Evolutionary conservation across 768 basidiomycete species (phyloP).

Genomic region (Boletellus ananas): DNA sequence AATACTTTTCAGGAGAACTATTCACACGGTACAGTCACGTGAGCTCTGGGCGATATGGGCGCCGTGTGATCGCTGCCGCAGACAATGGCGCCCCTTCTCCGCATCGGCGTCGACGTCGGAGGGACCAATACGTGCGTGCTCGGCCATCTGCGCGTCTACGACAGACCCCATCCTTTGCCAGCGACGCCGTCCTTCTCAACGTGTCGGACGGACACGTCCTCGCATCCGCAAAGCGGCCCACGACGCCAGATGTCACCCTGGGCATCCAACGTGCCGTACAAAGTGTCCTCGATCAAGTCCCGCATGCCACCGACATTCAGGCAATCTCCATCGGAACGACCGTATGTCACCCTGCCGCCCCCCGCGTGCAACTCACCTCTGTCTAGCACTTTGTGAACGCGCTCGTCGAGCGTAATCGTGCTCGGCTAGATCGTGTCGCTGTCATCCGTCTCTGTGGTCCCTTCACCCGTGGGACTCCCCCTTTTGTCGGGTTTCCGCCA

Average conservation of each 20-base stretch:
- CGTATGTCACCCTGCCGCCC: slow-evolving; percentile 22
- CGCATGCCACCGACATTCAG: slow-evolving; percentile 37
- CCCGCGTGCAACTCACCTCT: not conserved
- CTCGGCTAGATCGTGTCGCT: slow-evolving; percentile 55
- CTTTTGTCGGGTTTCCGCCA: slow-evolving; percentile 50
- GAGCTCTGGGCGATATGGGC: not conserved
- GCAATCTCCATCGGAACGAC: slow-evolving; percentile 62
- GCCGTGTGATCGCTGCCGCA: too few species aligned
- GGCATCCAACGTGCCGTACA: slow-evolving; percentile 55
- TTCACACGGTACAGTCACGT: not conserved
- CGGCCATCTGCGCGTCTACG: too few species aligned
- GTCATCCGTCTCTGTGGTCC: slow-evolving; percentile 62
- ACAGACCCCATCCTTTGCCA: slow-evolving; percentile 5
- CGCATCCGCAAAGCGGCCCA: slow-evolving; percentile 44
- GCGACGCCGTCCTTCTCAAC: slow-evolving; percentile 31
- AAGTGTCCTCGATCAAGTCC: slow-evolving; percentile 39
- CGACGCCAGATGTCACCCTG: slow-evolving; percentile 53
- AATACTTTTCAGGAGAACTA: slow-evolving; percentile 2
- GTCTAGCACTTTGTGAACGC: slow-evolving; percentile 54
- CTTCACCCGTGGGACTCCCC: slow-evolving; percentile 54
- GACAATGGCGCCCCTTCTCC: slow-evolving; percentile 1
- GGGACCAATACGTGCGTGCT: slow-evolving; percentile 32
- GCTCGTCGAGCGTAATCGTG: slow-evolving; percentile 52
- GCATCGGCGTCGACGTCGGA: slow-evolving; percentile 34
- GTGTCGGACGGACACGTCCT: slow-evolving; percentile 18